Evolutionary conservation across 1,284 basidiomycete species (phyloP), one percentile per base, ranked within the genome.

Genomic region (Cutaneotrichosporon cutaneum): DNA sequence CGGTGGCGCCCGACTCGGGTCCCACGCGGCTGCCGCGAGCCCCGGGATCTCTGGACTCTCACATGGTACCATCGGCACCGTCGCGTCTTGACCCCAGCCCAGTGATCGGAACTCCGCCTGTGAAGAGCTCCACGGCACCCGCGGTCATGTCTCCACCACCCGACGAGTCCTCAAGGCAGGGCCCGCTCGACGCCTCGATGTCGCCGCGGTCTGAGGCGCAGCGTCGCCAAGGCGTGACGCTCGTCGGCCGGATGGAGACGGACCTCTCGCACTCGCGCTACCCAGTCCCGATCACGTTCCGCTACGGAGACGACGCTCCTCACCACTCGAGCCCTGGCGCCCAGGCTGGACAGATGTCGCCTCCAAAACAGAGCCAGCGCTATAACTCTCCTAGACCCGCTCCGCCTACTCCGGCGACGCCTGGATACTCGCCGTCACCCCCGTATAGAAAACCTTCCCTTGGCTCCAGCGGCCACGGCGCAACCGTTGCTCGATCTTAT

Each of bases 241-340:
- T 76, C 4, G 72, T 76, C 1, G 75, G 75, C 2, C 62, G 70
- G 39, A 72, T 73, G 66, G 72, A 76, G 9, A 68, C 65, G 14
- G 70, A 75, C 50, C 56, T 76, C 32, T 52, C 64, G 1, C 65
- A 64, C 2, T 54, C 75, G 1, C 68, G 70, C 42, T 73, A 73
- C 14, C 76, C 76, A 0, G 70, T 77, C 4, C 76, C 76, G 3
- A 77, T 77, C 53, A 72, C 74, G 1, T 77, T 77, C 63, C 50
- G 72, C 10, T 54, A 54, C 22, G 52, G 21, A 22, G 52, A 54
- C 32, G 33, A 39, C 8, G 35, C 26, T 27, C 27, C 48, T 5
- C 48, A 26, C 11, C 48, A 47, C 45, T 47, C 45, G 22, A 47
- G 45, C 14, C 45, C 45, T 10, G 22, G 22, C 8, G 26, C 45